These are phyloP conservation scores for Massospora cicadina DNA, from an alignment of 371 early-diverging fungal species.

Conservation along the genomic window DNA sequence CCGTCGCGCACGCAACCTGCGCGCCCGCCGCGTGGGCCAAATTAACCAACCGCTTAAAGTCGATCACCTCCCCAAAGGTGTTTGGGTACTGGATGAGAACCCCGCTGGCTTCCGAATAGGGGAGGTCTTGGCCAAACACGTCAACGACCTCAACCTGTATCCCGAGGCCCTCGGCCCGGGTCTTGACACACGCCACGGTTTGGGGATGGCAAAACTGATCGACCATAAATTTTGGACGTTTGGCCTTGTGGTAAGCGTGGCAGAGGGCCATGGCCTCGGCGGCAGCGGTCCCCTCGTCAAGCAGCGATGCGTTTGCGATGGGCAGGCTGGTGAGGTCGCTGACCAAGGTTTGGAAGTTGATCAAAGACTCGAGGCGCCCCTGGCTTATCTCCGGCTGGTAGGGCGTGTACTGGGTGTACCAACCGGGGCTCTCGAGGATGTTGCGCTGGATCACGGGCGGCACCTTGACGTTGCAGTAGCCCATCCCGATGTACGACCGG, in stretches of 20 bases:
- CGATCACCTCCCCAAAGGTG: conserved; percentile 64
- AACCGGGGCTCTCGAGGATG: conserved; percentile 90
- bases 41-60: conserved; percentile 58
- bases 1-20: conserved; percentile 81
- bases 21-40: conserved; percentile 63
- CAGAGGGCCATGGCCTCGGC: conserved; percentile 93
- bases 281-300: conserved; percentile 96
- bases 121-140: conserved; percentile 45
- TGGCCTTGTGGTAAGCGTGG: conserved; percentile 45
- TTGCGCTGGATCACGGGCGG: conserved; percentile 90
- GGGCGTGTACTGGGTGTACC: conserved; percentile 82
- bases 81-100: conserved; percentile 60
- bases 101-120: neutral
- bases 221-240: conserved; percentile 71
- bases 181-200: conserved; percentile 79
- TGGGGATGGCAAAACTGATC: conserved; percentile 86
- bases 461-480: conserved; percentile 75
- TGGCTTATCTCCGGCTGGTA: conserved; percentile 97
- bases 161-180: conserved; percentile 83
- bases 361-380: conserved; percentile 86
- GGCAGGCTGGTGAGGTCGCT: conserved; percentile 82
- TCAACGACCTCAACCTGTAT: conserved; percentile 75
- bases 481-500: conserved; percentile 86
- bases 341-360: conserved; percentile 94
- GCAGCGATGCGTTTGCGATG: conserved; percentile 85